Evolutionary conservation across 495 filamentous ascomycete genomes (phyloP).

Genomic region (Neohortaea acidophila): DNA sequence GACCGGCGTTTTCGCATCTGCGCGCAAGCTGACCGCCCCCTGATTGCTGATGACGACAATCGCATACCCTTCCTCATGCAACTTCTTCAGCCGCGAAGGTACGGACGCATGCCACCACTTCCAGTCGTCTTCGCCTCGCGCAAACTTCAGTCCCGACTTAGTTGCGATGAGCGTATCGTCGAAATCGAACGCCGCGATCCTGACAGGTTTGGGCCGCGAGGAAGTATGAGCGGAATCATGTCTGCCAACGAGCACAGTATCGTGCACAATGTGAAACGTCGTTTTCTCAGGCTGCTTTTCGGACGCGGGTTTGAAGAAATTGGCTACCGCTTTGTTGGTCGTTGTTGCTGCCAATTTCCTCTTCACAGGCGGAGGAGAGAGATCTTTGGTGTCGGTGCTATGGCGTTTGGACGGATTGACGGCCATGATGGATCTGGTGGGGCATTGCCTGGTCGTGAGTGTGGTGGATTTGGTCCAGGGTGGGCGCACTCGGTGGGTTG

Average conservation of each 20-base stretch:
- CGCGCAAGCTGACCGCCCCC: conserved; percentile 56
- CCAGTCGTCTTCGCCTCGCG: conserved; percentile 63
- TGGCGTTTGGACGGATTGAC: conserved; percentile 14
- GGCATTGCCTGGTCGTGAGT: too few relatives aligned
- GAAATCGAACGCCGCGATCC: conserved; percentile 83
- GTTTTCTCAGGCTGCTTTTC: conserved; percentile 69
- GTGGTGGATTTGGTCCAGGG: too few relatives aligned
- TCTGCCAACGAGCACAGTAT: conserved; percentile 60
- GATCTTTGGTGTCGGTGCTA: too few relatives aligned
- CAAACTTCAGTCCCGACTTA: conserved; percentile 64
- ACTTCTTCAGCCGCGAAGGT: conserved; percentile 43
- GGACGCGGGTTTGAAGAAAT: conserved; percentile 79
- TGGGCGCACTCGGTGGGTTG: too few relatives aligned
- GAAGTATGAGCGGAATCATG: conserved; percentile 30
- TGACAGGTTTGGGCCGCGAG: conserved; percentile 27
- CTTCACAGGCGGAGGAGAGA: conserved; percentile 44
- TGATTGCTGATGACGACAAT: conserved; percentile 80
- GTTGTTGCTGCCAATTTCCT: conserved; percentile 53
- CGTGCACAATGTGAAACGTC: conserved; percentile 54
- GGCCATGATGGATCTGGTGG: not conserved
- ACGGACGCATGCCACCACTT: conserved; percentile 81
- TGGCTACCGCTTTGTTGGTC: conserved; percentile 59
- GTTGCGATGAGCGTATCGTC: conserved; percentile 78
- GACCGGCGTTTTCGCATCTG: conserved; percentile 54
- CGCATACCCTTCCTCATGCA: conserved; percentile 57